A percentile compares a stretch with the other conserved stretches of the same genome.
These are phyloP conservation scores for Rachicladosporium sp. DNA, from an alignment of 2,329 filamentous ascomycete species.

Conservation along the genomic window DNA sequence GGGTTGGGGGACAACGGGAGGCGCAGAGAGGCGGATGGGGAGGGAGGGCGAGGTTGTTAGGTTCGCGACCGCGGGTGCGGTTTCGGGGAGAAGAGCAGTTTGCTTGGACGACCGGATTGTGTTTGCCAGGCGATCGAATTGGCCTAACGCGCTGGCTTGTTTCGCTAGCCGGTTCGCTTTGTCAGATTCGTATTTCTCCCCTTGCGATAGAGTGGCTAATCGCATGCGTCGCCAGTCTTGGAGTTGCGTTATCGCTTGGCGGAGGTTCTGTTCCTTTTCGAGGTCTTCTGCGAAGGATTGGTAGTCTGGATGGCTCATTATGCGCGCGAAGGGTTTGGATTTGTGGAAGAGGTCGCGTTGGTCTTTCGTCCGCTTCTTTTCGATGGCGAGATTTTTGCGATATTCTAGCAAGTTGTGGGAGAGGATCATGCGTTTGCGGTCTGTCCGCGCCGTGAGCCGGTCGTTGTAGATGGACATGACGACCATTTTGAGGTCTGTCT, in stretches of 20 bases:
- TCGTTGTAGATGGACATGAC: slow-evolving; percentile 98
- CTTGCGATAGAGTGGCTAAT: slow-evolving; percentile 72
- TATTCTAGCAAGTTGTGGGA: slow-evolving; percentile 92
- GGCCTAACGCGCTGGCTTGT: slow-evolving; percentile 21
- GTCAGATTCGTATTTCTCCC: slow-evolving; percentile 89
- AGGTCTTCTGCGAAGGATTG: slow-evolving; percentile 74
- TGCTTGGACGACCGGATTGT: slow-evolving; percentile 15
- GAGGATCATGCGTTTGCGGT: slow-evolving; percentile 92
- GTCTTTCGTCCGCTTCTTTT: slow-evolving; percentile 94
- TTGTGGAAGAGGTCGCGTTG: slow-evolving; percentile 85
- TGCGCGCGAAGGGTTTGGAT: slow-evolving; percentile 86
- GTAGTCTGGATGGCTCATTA: slow-evolving; percentile 92
- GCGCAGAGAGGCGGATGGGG: slow-evolving; percentile 1
- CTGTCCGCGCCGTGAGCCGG: slow-evolving; percentile 75
- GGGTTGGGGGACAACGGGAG: neutral
- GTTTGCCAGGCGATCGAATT: slow-evolving; percentile 20
- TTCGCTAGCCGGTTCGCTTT: slow-evolving; percentile 63
- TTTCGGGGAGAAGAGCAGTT: slow-evolving; percentile 14
- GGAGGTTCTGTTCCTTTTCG: slow-evolving; percentile 79
- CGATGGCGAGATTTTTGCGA: slow-evolving; percentile 72
- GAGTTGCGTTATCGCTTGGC: slow-evolving; percentile 77
- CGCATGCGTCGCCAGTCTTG: slow-evolving; percentile 85
- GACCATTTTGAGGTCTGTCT: slow-evolving; percentile 94
- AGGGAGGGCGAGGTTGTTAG: slow-evolving; percentile 14
- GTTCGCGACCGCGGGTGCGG: slow-evolving; percentile 17